A percentile compares a stretch with the other conserved stretches of the same genome.
phyloP scores from a whole-genome alignment of 148 eudicot genomes.

The Hydrangea macrophylla region DNA sequence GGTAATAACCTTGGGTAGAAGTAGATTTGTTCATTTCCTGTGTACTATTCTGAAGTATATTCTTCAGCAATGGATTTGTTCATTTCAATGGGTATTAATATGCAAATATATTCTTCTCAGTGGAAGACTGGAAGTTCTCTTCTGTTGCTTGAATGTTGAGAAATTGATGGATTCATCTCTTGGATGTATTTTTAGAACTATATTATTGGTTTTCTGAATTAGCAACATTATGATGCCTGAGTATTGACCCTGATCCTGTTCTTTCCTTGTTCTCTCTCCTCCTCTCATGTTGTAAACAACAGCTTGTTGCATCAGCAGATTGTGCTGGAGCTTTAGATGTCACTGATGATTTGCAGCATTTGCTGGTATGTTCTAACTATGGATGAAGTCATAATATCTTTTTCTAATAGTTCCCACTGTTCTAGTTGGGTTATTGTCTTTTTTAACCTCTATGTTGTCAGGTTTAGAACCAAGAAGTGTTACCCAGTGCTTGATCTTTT shows the following conservation, averaged over 20 bases:
- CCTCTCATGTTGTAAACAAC: constrained; percentile 28
- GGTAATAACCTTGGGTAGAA: neutral
- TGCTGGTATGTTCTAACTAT: constrained; percentile 54
- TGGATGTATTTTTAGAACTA: neutral
- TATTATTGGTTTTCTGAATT: neutral
- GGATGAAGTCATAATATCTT: neutral
- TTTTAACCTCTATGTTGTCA: neutral
- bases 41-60: too few relatives aligned
- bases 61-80: neutral
- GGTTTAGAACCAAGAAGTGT: neutral
- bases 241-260: constrained; percentile 9
- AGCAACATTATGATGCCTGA: neutral
- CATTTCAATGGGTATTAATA: neutral
- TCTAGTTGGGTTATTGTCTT: neutral
- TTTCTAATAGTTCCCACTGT: neutral
- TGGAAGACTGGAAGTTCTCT: neutral
- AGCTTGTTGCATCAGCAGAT: constrained; percentile 95
- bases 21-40: neutral
- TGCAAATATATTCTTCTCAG: neutral
- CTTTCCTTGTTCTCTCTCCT: constrained; percentile 3
- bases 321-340: constrained; percentile 98
- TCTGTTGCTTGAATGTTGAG: neutral
- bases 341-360: constrained; percentile 86
- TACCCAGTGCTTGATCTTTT: neutral
- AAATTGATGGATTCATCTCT: neutral